phyloP scores from a whole-genome alignment of 768 basidiomycete species.

The Tylopilus intermedius region DNA sequence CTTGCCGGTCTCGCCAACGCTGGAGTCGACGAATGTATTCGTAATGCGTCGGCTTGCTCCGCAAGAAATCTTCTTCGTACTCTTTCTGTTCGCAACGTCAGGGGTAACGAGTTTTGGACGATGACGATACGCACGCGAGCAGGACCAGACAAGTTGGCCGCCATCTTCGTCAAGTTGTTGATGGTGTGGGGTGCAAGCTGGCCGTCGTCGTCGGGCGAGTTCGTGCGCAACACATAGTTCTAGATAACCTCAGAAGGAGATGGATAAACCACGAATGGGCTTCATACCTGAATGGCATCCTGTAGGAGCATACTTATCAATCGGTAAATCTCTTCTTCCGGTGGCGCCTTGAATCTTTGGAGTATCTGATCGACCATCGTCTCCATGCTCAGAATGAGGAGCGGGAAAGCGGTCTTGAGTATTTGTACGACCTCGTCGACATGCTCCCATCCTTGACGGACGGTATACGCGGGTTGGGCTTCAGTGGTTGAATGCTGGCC shows the following conservation, averaged over 20 bases:
- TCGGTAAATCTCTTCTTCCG: slow-evolving; percentile 93
- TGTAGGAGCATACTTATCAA: slow-evolving; percentile 81
- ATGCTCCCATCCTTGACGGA: slow-evolving; percentile 79
- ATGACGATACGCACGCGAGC: slow-evolving; percentile 46
- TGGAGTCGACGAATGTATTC: slow-evolving; percentile 91
- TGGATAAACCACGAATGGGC: neutral
- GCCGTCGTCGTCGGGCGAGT: slow-evolving; percentile 63
- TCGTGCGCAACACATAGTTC: slow-evolving; percentile 69
- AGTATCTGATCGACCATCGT: slow-evolving; percentile 95
- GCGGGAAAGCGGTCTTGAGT: slow-evolving; percentile 92
- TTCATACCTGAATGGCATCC: slow-evolving; percentile 76
- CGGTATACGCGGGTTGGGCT: slow-evolving; percentile 28
- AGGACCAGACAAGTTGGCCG: slow-evolving; percentile 50
- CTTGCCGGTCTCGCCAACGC: slow-evolving; percentile 88
- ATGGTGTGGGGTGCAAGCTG: slow-evolving; percentile 51
- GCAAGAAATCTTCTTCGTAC: slow-evolving; percentile 88
- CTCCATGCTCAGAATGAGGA: slow-evolving; percentile 92
- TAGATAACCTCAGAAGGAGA: slow-evolving; percentile 23
- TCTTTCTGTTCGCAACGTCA: slow-evolving; percentile 52
- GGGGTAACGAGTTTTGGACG: neutral
- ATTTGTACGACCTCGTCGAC: slow-evolving; percentile 92
- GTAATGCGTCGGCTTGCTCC: slow-evolving; percentile 68
- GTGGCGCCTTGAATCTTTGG: slow-evolving; percentile 78
- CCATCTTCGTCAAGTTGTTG: slow-evolving; percentile 55
- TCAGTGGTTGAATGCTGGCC: slow-evolving; percentile 16